phyloP scores from a whole-genome alignment of 1,139 yeast species.

The Saccharomyces hybrid region DNA sequence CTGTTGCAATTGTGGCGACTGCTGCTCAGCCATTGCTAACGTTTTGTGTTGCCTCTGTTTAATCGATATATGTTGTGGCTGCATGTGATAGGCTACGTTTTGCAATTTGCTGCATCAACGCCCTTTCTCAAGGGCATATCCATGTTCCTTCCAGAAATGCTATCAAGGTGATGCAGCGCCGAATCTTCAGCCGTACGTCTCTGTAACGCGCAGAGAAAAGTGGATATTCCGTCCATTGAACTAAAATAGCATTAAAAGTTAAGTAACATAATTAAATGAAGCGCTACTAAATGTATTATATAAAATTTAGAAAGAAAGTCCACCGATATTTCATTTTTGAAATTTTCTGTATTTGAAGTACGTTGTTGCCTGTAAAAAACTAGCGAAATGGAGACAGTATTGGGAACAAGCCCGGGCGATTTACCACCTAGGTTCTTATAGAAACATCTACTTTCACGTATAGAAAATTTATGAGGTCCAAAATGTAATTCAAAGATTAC shows the following conservation, averaged over 20 bases:
- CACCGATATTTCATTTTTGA: background rate
- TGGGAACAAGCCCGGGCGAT: background rate
- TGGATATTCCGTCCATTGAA: background rate
- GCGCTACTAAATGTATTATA: background rate
- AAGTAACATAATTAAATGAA: background rate
- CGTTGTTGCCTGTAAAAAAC: background rate
- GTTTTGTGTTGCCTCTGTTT: constrained; percentile 8
- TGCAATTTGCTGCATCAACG: background rate
- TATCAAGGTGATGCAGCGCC: background rate
- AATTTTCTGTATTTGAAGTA: background rate
- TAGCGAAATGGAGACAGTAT: background rate
- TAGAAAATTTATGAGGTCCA: too few species aligned
- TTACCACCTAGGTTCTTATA: background rate
- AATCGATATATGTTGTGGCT: constrained; percentile 1
- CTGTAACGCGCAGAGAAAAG: background rate
- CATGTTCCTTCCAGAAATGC: background rate
- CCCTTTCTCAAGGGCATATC: background rate
- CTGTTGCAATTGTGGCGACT: background rate
- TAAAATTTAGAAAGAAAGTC: background rate
- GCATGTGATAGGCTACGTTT: background rate
- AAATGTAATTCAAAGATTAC: background rate
- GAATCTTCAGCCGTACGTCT: background rate
- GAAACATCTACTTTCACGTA: background rate
- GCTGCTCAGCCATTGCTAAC: constrained; percentile 8
- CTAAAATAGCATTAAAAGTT: background rate